Base-by-base conservation (phyloP, 768 basidiomycete genomes). In the Kwoniella mangroviensis region DNA sequence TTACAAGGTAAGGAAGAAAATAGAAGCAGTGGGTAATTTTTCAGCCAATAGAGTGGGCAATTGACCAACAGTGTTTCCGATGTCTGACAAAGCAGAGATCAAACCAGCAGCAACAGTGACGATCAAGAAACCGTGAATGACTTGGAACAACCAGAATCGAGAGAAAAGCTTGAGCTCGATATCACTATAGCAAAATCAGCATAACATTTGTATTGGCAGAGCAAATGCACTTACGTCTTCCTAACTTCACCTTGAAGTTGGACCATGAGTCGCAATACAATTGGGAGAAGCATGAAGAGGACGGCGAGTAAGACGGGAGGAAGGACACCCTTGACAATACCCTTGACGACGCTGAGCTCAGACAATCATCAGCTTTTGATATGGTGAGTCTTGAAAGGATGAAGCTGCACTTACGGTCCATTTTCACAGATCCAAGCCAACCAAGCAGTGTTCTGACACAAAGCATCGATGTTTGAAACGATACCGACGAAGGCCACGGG, bases 101-200 rank as follows among this genome's bases (percentile, higher is more conserved):
- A 84, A 61, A 75, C 83, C 83, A 6, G 79, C 76, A 6, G 83
- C 72, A 12, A 81, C 61, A 26, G 83, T 83, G 71, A 81, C 68
- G 66, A 84, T 78, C 34, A 84, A 72, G 82, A 84, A 84, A 67
- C 83, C 83, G 77, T 84, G 81, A 54, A 84, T 81, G 72, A 83
- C 77, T 58, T 83, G 80, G 79, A 84, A 84, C 49, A 81, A 68
- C 79, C 79, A 83, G 79, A 72, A 83, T 65, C 82, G 73, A n/a
- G 75, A 73, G 71, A 82, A 83, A 13, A 83, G 73, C 62, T 77
- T 77, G 66, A 81, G 70, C 68, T 83, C 82, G 66, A 81, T 78
- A 55, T 83, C 81, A 49, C 80, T 82, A 45, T 34, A 49, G 34
- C 41, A 22, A 45, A 59, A 49, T 60, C 55, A 63, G 61, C 59